These are phyloP conservation scores for Colletotrichum higginsianum DNA, from an alignment of 2,329 filamentous ascomycete species.

Conservation along the genomic window DNA sequence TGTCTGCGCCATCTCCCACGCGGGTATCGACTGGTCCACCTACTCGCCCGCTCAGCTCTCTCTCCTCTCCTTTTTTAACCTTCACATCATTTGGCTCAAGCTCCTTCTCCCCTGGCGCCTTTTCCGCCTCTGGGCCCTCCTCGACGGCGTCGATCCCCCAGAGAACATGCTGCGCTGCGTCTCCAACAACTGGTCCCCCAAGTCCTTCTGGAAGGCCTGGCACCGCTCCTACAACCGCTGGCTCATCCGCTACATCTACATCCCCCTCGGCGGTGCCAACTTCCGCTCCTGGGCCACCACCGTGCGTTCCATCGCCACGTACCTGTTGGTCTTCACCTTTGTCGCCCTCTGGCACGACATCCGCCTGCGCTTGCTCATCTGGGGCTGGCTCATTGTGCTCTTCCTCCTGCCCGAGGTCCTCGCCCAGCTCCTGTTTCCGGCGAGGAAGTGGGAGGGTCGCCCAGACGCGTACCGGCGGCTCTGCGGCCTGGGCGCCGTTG, in stretches of 20 bases:
- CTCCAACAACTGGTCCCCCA: constrained; percentile 91
- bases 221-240: constrained; percentile 96
- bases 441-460: constrained; percentile 76
- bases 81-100: constrained; percentile 98
- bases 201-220: constrained; percentile 97
- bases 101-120: constrained; percentile 97
- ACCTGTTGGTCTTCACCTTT: constrained; percentile 91
- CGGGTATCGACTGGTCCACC: constrained; percentile 81
- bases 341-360: constrained; percentile 99
- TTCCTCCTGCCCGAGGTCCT: constrained; percentile 93
- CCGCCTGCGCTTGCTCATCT: constrained; percentile 88
- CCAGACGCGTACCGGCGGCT: constrained; percentile 85
- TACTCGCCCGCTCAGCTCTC: constrained; percentile 91
- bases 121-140: constrained; percentile 94
- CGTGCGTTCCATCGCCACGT: constrained; percentile 79
- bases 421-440: constrained; percentile 80
- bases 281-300: constrained; percentile 61
- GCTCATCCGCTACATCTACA: constrained; percentile 93
- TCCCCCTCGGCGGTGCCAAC: constrained; percentile 85
- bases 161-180: constrained; percentile 99
- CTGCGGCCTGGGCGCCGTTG: constrained; percentile 84
- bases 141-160: constrained; percentile 93
- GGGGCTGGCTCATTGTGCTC: constrained; percentile 96
- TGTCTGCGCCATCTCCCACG: constrained; percentile 90
- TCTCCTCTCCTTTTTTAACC: constrained; percentile 94